Percentiles rank a stretch among this genome's conserved stretches.
Conservation (phyloP, 2,329 filamentous ascomycete genomes). For the Trichocomaceae sp. region DNA sequence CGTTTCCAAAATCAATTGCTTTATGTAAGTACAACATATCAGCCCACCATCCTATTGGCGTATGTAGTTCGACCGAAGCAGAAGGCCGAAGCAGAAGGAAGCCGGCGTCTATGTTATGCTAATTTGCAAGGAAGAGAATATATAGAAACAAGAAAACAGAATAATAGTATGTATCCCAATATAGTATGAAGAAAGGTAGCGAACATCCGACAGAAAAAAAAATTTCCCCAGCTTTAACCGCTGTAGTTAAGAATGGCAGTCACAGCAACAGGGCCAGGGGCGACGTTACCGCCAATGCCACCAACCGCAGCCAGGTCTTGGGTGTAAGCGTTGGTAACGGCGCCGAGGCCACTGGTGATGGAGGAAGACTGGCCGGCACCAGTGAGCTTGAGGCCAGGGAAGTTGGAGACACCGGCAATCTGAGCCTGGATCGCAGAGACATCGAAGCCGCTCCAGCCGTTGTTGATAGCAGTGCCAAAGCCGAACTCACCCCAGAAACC, state of each 20-base stretch:
- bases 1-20: constrained; percentile 9
- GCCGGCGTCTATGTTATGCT: not conserved
- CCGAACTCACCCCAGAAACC: constrained; percentile 39
- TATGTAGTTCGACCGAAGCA: not conserved
- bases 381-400: constrained; percentile 32
- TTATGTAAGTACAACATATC: constrained; percentile 6
- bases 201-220: not conserved
- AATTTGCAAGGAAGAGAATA: not conserved
- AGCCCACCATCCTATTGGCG: not conserved
- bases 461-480: constrained; percentile 28
- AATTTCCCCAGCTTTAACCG: constrained; percentile 13
- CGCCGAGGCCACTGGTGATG: constrained; percentile 21
- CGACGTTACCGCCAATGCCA: constrained; percentile 25
- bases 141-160: constrained; percentile 5
- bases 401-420: constrained; percentile 22
- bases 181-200: constrained; percentile 2
- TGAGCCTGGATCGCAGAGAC: constrained; percentile 36
- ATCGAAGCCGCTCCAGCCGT: constrained; percentile 32
- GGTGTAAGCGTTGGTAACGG: constrained; percentile 30
- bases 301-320: constrained; percentile 20
- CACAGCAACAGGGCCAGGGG: constrained; percentile 27
- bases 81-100: not conserved
- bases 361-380: constrained; percentile 25
- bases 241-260: constrained; percentile 26
- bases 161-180: not conserved